A percentile compares a stretch with the other conserved stretches of the same genome.
These are phyloP conservation scores for Macroventuria anomochaeta DNA, from an alignment of 2,329 filamentous ascomycete genomes.

Conservation along the genomic window DNA sequence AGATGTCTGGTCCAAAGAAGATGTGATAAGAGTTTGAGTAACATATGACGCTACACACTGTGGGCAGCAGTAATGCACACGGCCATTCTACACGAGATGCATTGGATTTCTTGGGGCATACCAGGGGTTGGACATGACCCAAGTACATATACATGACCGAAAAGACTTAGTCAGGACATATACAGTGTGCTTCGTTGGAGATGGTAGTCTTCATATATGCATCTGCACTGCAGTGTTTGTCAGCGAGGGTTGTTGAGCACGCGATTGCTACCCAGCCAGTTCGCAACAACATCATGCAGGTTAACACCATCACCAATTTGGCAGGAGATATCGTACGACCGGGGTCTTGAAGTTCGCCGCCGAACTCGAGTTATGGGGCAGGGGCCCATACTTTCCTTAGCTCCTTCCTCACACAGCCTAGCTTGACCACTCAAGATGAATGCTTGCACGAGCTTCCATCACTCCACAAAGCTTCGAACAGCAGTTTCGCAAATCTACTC, in stretches of 20 bases:
- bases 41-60: too few species aligned
- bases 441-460: conserved; percentile 16
- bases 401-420: conserved; percentile 11
- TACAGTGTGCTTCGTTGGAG: too few species aligned
- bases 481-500: not conserved
- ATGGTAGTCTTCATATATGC: too few species aligned
- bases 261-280: conserved; percentile 3
- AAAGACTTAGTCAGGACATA: too few species aligned
- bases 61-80: too few species aligned
- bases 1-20: too few species aligned
- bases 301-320: not conserved
- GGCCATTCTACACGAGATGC: too few species aligned
- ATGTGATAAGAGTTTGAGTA: too few species aligned
- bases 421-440: conserved; percentile 1
- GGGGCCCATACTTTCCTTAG: not conserved
- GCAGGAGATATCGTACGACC: conserved; percentile 9
- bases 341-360: conserved; percentile 6
- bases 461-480: conserved; percentile 9
- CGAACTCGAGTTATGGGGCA: not conserved
- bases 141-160: too few species aligned
- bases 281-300: conserved; percentile 7
- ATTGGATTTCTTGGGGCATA: too few species aligned
- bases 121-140: too few species aligned
- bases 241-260: conserved; percentile 1
- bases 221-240: not conserved